Base-by-base conservation (phyloP, 257 asterid species). In the Solanum medicagineum region DNA sequence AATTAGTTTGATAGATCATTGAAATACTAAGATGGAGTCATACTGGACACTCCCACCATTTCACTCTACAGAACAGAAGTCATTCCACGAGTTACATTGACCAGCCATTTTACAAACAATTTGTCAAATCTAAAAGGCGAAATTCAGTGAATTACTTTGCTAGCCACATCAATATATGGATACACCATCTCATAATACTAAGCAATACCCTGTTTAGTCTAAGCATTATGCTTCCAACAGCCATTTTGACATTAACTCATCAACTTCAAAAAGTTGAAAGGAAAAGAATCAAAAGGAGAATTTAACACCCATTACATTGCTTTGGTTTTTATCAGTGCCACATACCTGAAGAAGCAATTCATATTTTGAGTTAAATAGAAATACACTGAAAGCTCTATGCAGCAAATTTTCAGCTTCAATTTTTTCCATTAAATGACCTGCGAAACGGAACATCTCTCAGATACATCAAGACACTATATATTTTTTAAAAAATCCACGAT, bases 301-400 rank as follows among this genome's bases (percentile, higher is more conserved):
- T 24, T 47, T 75, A 60, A 22, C 60, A 75, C n/a, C 60, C 22
- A 22, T 47, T 24, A 75, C 55, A 75, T 36, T 24, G 22, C 60
- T 74, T 74, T 2, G 42, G 60, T 47, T 13, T 22, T 45, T 47
- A 45, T 22, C 36, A 74, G 19, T 47, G n/a, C 81, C 56, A 79
- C 85, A 71, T 90, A 96, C 99, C 99, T 96, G 99, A 89, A 96
- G 98, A 91, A 96, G 91, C 53, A 94, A 87, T 92, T 96, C 99
- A 77, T 89, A 93, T 85, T 94, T 94, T 10, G 98, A 93, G 94
- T 96, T 96, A 83, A 96, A 96, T 75, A 96, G 88, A 86, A 96
- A 96, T 80, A 96, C 99, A 75, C 99, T 96, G 93, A 96, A 96
- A 89, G 99, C 99, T 90, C 99, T 91, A 83, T 96, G 99, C 74